Evolutionary conservation across 2,329 filamentous ascomycete genomes (phyloP), one percentile per base, ranked within the genome.

Genomic region (Balansia obtecta): DNA sequence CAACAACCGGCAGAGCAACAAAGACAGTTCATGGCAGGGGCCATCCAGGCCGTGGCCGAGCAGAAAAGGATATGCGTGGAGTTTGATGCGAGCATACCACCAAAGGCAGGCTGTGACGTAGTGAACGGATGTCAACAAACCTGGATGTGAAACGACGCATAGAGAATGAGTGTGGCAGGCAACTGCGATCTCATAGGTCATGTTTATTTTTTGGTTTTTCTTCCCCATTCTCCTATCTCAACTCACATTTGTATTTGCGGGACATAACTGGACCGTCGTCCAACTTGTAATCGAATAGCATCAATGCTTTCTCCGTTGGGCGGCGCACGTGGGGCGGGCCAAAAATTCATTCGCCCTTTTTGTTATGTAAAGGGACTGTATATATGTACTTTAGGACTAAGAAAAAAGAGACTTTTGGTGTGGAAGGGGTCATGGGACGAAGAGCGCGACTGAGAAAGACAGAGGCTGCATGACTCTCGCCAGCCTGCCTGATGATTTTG

Each of bases 361-460:
- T 30, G 7, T 50, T 32, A 7, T 47, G n/a, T 11, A 12, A 10
- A 18, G 11, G 11, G n/a, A 37, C n/a, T 32, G 38, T 38, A 32
- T 38, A n/a, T 43, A 37, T 51, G 43, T 48, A 48, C 49, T 44
- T 40, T 43, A 48, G 49, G 30, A 11, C 8, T 40, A 40, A 22
- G 20, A 39, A 48, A 46, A 46, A 48, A 48, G 45, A 51, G 34
- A 37, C 9, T 42, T 18, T 39, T 20, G 20, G 44, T 15, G 38
- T 30, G 39, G 32, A 43, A 20, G 45, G 42, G 32, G 18, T 22
- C 9, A 40, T 9, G 38, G 20, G 32, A 40, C 20, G 32, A 16
- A 37, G 34, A 37, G 34, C 10, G 34, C 11, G 11, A 37, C 13
- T 8, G 7, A 37, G 5, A 37, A 12, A 37, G 10, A 37, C 34